Conservation (phyloP, 2,329 filamentous ascomycete species). For the Parascedosporium putredinis region DNA sequence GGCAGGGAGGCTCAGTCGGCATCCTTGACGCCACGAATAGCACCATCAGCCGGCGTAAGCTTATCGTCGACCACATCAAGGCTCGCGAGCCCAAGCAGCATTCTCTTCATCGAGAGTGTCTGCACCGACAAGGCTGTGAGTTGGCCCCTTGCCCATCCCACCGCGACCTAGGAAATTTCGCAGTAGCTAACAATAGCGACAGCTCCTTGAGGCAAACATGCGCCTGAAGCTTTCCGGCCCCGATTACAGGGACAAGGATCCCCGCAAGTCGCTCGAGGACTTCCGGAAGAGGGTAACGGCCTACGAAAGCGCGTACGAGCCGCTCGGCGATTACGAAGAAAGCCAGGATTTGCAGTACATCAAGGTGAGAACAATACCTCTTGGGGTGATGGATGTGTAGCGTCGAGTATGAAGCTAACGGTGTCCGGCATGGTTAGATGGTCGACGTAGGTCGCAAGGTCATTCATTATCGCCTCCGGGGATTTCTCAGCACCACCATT, state of each 20-base stretch:
- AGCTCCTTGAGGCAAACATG: slow-evolving; percentile 90
- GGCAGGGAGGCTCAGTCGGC: slow-evolving; percentile 75
- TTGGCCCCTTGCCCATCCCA: neutral
- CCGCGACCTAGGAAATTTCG: neutral
- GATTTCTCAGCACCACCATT: slow-evolving; percentile 85
- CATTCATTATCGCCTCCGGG: slow-evolving; percentile 78
- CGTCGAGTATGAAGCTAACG: neutral
- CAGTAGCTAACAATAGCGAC: neutral
- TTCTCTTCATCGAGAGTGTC: slow-evolving; percentile 90
- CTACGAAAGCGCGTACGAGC: slow-evolving; percentile 89
- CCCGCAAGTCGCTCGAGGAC: slow-evolving; percentile 70
- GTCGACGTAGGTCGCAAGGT: slow-evolving; percentile 94
- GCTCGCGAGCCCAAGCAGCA: slow-evolving; percentile 75
- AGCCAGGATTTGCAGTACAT: slow-evolving; percentile 87
- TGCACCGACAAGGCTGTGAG: slow-evolving; percentile 66
- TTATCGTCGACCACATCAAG: slow-evolving; percentile 75
- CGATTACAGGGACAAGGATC: slow-evolving; percentile 92
- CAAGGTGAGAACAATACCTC: slow-evolving; percentile 41
- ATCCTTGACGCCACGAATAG: slow-evolving; percentile 98
- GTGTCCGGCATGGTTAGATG: slow-evolving; percentile 52
- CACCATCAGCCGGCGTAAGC: slow-evolving; percentile 73
- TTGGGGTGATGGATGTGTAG: neutral
- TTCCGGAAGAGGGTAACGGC: slow-evolving; percentile 88
- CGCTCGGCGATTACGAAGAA: slow-evolving; percentile 85
- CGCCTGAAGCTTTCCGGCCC: slow-evolving; percentile 90